Evolutionary conservation across 805 yeast species (phyloP), one percentile per base, ranked within the genome.

Genomic region (Candida yuanshanica): DNA sequence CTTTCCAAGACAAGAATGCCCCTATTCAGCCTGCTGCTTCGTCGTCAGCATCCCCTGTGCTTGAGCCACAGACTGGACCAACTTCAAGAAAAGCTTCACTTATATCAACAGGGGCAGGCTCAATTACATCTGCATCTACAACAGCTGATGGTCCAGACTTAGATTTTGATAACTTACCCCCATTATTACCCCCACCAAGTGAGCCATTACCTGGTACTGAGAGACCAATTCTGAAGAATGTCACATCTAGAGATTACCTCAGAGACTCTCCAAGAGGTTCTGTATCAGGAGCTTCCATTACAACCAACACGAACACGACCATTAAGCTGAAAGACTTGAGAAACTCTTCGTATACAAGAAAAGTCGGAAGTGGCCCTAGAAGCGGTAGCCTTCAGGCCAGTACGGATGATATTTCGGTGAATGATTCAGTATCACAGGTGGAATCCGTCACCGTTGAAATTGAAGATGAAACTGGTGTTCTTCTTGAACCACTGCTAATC

Each of bases 401-500:
- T 18, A 23, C 43, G 12, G 60, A 56, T 39, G 44, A 45, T 5
- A 27, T 39, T 1, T 48, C 59, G 1, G 17, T 36, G 1, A 41
- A 24, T 3, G 53, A 55, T 8, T 22, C 47, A 4, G 34, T 24
- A 3, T 48, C 58, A 2, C 38, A 42, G 6, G 3, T 42, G n/a
- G 52, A 46, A 3, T 47, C 56, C 1, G n/a, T 47, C 5, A 35
- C 38, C 6, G 31, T 44, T 5, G 49, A 42, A 12, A 22, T 38
- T 13, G 44, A 41, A 17, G 58, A 55, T 4, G 53, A 47, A 5
- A 24, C 39, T 0, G 48, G 43, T 31, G 38, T 39, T 21, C 57
- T 65, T 14, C 48, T 81, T 61, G 88, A 81, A 49, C 80, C 86
- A 6, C 59, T 81, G 26, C 65, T 77, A 42, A 69, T 81, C 27